Base-by-base conservation (phyloP, 129 eudicot species). In the Artemisia argyi region DNA sequence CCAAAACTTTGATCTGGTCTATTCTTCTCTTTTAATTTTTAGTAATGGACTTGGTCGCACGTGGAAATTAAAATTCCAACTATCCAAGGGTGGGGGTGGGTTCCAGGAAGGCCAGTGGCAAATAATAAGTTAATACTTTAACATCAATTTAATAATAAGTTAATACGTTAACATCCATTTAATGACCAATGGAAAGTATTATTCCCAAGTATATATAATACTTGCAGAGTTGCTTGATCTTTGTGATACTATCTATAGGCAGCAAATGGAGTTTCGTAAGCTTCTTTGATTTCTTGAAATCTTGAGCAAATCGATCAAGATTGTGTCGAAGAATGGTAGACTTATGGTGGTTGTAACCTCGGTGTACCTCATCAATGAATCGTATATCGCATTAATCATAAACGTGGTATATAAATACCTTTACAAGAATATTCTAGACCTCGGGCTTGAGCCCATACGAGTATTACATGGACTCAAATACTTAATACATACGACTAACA, bases 311-410 rank as follows among this genome's bases (percentile, higher is more conserved):
- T 73, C 53, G 22, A 30, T 62, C 61, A 50, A 8, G 62, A 73
- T 73, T 30, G 18, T 62, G 70, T 53, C 39, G 11, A 73, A 35
- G 49, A 62, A 73, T 16, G 62, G 77, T 19, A 61, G 55, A 51
- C 70, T 73, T 35, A 30, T 73, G 39, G 70, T 51, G 18, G 28
- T 61, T 11, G 39, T 73, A 61, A 63, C 62, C 6, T 48, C 62
- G 2, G 8, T 73, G 14, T 73, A 73, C 62, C 24, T 62, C 18
- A 44, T 26, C 15, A n/a, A n/a, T n/a, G n/a, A n/a, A n/a, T n/a
- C n/a, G n/a, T n/a, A n/a, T n/a, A n/a, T n/a, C n/a, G n/a, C n/a
- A n/a, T n/a, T n/a, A n/a, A n/a, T n/a, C n/a, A n/a, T n/a, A n/a
- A n/a, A n/a, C n/a, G n/a, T n/a, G n/a, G n/a, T n/a, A n/a, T n/a